Conservation (phyloP, 2,329 filamentous ascomycete genomes). For the Ascomycota sp. region DNA sequence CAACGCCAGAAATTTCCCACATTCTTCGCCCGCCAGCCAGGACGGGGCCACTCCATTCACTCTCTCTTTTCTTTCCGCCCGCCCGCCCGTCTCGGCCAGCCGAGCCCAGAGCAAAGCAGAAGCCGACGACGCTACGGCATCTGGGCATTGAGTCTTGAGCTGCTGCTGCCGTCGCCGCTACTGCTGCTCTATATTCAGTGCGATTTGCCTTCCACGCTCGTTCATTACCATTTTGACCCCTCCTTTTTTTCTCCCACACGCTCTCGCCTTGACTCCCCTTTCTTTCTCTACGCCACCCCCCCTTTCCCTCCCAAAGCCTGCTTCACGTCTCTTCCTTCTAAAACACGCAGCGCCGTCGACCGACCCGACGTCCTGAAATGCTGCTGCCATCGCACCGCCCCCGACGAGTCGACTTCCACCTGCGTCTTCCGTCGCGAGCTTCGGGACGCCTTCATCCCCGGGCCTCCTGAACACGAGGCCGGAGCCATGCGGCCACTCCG, state of each 20-base stretch:
- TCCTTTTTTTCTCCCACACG: neutral
- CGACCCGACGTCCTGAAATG: conserved; percentile 1
- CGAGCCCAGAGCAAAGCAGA: too few relatives aligned
- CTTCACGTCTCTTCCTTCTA: neutral
- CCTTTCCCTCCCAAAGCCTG: neutral
- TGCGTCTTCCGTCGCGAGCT: neutral
- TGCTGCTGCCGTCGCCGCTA: neutral
- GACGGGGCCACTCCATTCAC: conserved; percentile 3
- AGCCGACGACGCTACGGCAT: too few relatives aligned
- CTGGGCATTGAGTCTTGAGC: too few relatives aligned
- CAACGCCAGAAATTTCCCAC: conserved; percentile 17
- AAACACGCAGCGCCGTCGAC: neutral
- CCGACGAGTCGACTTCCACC: neutral
- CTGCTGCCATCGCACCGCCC: neutral
- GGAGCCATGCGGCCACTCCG: conserved; percentile 27
- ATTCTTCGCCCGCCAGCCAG: conserved; percentile 6
- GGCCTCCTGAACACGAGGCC: conserved; percentile 4
- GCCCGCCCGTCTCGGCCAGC: too few relatives aligned
- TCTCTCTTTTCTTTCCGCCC: conserved; percentile 3
- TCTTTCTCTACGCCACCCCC: neutral
- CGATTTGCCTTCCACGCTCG: neutral
- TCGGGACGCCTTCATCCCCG: neutral
- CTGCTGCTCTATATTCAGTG: conserved; percentile 1
- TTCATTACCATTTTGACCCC: neutral
- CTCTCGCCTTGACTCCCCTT: neutral